A percentile compares a stretch with the other conserved stretches of the same genome.
phyloP scores from a whole-genome alignment of 192 early-diverging fungal species.

The Gigaspora rosea region DNA sequence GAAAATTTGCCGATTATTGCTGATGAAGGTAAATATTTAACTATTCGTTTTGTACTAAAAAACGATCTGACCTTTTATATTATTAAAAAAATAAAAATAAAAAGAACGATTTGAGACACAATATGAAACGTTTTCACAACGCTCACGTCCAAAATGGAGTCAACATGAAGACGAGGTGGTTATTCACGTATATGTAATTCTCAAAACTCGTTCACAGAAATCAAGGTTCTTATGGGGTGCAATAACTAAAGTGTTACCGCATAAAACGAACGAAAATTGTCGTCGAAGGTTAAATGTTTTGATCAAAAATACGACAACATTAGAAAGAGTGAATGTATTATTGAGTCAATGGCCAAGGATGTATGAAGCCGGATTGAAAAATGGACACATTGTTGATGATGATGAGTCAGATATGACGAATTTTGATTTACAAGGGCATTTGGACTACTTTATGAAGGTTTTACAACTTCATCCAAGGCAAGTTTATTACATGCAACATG shows the following conservation, averaged over 20 bases:
- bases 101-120: constrained; percentile 33
- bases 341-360: constrained; percentile 27
- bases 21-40: constrained; percentile 19
- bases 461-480: constrained; percentile 20
- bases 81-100: neutral
- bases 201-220: constrained; percentile 27
- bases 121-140: constrained; percentile 23
- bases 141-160: constrained; percentile 28
- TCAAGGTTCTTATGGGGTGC: constrained; percentile 33
- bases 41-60: neutral
- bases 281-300: constrained; percentile 32
- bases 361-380: constrained; percentile 21
- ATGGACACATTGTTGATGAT: constrained; percentile 24
- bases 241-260: constrained; percentile 26
- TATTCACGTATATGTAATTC: constrained; percentile 30
- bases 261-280: constrained; percentile 33
- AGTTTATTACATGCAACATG: neutral
- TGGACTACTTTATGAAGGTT: constrained; percentile 29
- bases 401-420: constrained; percentile 27
- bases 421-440: constrained; percentile 26
- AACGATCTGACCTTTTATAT: too few relatives aligned
- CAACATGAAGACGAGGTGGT: constrained; percentile 31
- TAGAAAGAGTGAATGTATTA: constrained; percentile 13
- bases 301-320: constrained; percentile 5
- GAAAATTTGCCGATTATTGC: constrained; percentile 29